Evolutionary conservation across 2,329 filamentous ascomycete species (phyloP), one percentile per base, ranked within the genome.

Genomic region (Emergomyces africanus): DNA sequence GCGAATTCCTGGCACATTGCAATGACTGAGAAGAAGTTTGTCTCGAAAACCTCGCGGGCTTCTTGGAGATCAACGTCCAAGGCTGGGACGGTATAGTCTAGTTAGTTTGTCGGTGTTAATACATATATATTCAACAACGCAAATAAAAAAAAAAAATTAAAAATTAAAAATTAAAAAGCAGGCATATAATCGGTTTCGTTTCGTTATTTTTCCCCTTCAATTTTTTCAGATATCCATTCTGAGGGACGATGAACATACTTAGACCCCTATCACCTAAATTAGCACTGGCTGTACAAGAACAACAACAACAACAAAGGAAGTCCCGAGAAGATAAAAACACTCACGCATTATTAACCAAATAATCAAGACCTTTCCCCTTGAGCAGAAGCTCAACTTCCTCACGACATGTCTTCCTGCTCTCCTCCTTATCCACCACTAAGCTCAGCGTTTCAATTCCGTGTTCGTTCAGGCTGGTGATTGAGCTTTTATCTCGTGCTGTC

Each of bases 11-110:
- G 75, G 69, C 80, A 82, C 68, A 84, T 79, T 18, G 71, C 69
- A 73, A 85, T 83, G 10, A 83, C 78, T 2, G 75, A 73, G 67
- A 83, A 81, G 53, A 84, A 71, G 61, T 85, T 84, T 23, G 77
- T 77, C 61, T 81, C 78, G 63, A 81, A 80, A 0, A 72, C 77
- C 49, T 68, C 59, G 23, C 75, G 72, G 6, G 77, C 74, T 63
- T 81, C 78, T 3, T 70, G 63, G 15, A 79, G 64, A 30, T 82
- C 75, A 53, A 81, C 75, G 61, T 84, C 81, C 57, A 81, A 73
- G 5, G 81, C 81, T 1, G 81, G 80, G 1, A 83, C 76, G 0
- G 79, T 82, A 64, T 82, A 83, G 64, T 83, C 74, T 75, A 54
- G 46, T 51, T 41, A n/a, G n/a, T n/a, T n/a, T 1, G 14, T 20